These are phyloP conservation scores for Talaromyces adpressus DNA, from an alignment of 495 filamentous ascomycete species.

Conservation along the genomic window DNA sequence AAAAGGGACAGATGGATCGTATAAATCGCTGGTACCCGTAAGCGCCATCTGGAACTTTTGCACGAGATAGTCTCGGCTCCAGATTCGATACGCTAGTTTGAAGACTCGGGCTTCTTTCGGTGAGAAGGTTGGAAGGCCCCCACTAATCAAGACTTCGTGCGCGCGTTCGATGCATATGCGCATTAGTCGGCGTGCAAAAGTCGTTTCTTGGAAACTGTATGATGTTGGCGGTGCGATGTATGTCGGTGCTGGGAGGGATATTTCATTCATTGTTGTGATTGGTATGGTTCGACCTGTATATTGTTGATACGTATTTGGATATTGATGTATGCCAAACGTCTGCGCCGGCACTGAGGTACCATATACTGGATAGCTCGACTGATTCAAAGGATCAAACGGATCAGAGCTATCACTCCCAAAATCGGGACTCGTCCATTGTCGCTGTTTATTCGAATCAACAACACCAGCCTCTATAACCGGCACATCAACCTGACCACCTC, in stretches of 20 bases:
- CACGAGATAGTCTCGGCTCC: constrained; percentile 1
- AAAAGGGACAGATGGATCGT: neutral
- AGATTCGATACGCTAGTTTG: neutral
- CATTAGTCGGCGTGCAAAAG: constrained; percentile 7
- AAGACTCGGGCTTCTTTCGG: constrained; percentile 1
- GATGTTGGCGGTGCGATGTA: constrained; percentile 1
- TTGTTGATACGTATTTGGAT: neutral
- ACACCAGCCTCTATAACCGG: neutral
- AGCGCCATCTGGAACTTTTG: neutral
- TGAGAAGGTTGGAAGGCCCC: neutral
- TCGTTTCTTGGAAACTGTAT: constrained; percentile 7
- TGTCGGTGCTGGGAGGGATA: neutral
- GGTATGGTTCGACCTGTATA: neutral
- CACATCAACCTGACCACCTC: neutral
- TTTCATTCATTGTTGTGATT: neutral
- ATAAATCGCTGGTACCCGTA: neutral
- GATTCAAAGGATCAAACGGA: neutral
- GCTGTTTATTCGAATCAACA: neutral
- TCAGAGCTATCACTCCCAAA: neutral
- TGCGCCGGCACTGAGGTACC: neutral
- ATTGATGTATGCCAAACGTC: neutral
- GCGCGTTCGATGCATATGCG: constrained; percentile 2
- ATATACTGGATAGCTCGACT: neutral
- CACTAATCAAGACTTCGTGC: neutral
- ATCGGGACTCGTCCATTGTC: neutral